Evolutionary conservation across 331 rosid species (phyloP).

Genomic region (Cydonia oblonga): DNA sequence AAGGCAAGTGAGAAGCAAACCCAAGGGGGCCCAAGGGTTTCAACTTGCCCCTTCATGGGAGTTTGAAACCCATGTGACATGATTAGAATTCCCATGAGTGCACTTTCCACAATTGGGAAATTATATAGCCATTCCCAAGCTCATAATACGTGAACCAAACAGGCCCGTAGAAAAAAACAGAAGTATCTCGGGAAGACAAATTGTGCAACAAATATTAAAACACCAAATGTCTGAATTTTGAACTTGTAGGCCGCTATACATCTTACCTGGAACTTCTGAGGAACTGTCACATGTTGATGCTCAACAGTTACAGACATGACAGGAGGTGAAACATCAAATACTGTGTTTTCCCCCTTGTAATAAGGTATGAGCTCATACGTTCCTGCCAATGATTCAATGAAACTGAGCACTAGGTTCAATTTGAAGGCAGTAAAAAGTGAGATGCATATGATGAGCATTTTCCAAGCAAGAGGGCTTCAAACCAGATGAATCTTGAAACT

Average conservation of each 20-base stretch:
- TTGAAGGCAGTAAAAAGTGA: not conserved
- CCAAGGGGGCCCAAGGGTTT: too few species aligned
- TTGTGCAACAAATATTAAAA: not conserved
- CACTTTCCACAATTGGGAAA: not conserved
- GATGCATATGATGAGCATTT: constrained; percentile 9
- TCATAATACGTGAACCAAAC: too few species aligned
- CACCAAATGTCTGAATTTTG: not conserved
- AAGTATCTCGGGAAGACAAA: not conserved
- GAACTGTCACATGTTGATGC: constrained; percentile 70
- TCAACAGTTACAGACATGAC: constrained; percentile 54
- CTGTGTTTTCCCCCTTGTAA: constrained; percentile 95
- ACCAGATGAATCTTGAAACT: constrained; percentile 8
- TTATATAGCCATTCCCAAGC: not conserved
- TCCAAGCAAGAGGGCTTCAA: not conserved
- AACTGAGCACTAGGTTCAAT: constrained; percentile 1
- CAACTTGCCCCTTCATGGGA: not conserved
- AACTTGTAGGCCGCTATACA: not conserved
- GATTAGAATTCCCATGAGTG: not conserved
- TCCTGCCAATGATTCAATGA: constrained; percentile 45
- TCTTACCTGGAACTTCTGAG: constrained; percentile 82
- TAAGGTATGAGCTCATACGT: constrained; percentile 75
- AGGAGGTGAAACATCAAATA: constrained; percentile 90
- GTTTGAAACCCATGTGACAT: not conserved
- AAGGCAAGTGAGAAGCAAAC: too few species aligned
- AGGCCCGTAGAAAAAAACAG: not conserved